phyloP scores from a whole-genome alignment of 2,329 filamentous ascomycete species.

The Gnomoniopsis sp. region DNA sequence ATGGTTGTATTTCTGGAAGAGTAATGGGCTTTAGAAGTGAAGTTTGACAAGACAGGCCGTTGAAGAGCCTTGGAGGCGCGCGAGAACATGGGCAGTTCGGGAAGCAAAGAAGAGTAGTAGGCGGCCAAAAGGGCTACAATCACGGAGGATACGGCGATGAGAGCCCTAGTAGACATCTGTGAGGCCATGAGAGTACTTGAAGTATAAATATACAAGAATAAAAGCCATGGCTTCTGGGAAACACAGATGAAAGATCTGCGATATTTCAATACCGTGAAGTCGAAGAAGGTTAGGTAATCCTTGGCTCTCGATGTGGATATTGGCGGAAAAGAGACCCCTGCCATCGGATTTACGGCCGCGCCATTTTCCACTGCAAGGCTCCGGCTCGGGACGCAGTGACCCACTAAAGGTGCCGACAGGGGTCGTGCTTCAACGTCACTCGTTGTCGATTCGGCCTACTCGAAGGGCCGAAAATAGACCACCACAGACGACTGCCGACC shows the following conservation, averaged over 20 bases:
- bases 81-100: conserved; percentile 3
- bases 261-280: background rate
- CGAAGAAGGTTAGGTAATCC: conserved; percentile 13
- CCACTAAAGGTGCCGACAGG: background rate
- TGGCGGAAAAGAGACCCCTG: background rate
- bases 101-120: conserved; percentile 3
- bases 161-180: conserved; percentile 1
- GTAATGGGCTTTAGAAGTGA: background rate
- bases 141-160: conserved; percentile 1
- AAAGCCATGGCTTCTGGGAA: conserved; percentile 2
- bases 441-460: background rate
- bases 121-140: conserved; percentile 9
- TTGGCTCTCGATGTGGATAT: background rate
- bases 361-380: background rate
- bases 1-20: conserved; percentile 20
- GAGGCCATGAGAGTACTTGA: conserved; percentile 2
- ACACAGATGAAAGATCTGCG: background rate
- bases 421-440: background rate
- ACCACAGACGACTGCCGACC: background rate
- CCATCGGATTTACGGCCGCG: background rate
- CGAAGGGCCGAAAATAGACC: background rate
- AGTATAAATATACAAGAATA: too few species aligned
- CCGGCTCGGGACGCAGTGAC: background rate
- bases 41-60: background rate
- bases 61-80: background rate